Evolutionary conservation across 2,329 filamentous ascomycete species (phyloP), one percentile per base, ranked within the genome.

Genomic region (Plectosphaerella cucumerina): DNA sequence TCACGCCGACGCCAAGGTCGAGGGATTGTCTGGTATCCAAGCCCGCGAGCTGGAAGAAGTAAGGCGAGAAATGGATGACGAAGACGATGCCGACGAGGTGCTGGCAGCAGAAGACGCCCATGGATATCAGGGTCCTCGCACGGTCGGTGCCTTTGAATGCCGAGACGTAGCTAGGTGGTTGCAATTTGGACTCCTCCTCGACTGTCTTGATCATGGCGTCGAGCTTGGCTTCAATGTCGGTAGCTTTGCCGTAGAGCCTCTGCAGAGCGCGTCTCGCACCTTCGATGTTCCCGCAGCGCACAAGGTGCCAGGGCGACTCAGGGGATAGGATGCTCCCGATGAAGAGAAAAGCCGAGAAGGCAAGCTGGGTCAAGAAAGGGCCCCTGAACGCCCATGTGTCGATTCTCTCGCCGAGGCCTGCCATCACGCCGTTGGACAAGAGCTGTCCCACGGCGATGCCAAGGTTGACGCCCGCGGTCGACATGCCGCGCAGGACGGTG

Each of bases 131-230:
- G 2, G 70, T 74, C 14, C 71, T 64, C 6, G 68, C 65, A 0
- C 70, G 58, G 54, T 73, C 71, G 2, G 62, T 63, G 44, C 59
- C 61, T 4, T 65, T 63, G 62, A 73, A 72, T 53, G 69, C 72
- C 49, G 72, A 70, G 6, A 66, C 37, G 47, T 72, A 63, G 54
- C 56, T 76, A n/a, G 31, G 31, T 26, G 31, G 23, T 6, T n/a
- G 17, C 15, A 37, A 8, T 14, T 37, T 37, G 15, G 53, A 69
- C 64, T 82, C 79, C 37, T 81, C 70, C 43, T 81, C 76, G 46
- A 82, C 72, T 31, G 73, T 76, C 62, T 78, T 77, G 55, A 72
- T 70, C 71, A 82, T 82, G 78, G 82, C 82, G 31, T 78, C 73
- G 44, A 82, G 70, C 48, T 71, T 63, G 39, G 68, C 63, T 26